Evolutionary conservation across 169 alveolate genomes (phyloP).

Genomic region (Eimeria praecox): DNA sequence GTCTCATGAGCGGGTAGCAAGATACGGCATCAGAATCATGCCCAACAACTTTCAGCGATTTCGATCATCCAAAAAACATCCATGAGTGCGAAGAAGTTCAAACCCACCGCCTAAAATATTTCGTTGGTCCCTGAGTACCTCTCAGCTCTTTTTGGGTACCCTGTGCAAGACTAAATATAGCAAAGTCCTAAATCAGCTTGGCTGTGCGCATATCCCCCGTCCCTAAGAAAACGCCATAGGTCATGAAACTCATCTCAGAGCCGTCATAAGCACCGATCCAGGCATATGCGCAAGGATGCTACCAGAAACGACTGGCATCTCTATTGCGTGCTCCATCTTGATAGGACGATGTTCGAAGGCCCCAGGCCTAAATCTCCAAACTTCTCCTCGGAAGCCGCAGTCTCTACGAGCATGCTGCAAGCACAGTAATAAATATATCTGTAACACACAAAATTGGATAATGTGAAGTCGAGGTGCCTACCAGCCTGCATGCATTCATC

Average conservation of each 20-base stretch:
- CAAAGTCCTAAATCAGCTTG: not conserved
- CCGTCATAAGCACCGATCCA: not conserved
- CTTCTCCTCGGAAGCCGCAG: not conserved
- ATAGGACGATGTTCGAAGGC: not conserved
- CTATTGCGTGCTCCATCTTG: not conserved
- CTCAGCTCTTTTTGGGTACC: not conserved
- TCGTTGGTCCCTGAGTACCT: not conserved
- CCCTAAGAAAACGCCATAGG: not conserved
- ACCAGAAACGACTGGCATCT: not conserved
- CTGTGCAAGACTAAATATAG: not conserved
- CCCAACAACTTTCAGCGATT: not conserved
- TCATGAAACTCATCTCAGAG: not conserved
- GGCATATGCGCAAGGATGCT: not conserved
- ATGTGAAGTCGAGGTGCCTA: not conserved
- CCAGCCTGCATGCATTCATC: not conserved
- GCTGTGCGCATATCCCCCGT: not conserved
- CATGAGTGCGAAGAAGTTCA: not conserved
- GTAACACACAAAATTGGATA: not conserved
- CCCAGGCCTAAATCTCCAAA: not conserved
- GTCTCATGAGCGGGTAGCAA: not conserved
- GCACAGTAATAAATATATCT: not conserved
- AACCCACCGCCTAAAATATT: not conserved
- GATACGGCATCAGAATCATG: too few relatives aligned
- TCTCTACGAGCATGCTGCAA: not conserved
- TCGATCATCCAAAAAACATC: not conserved